Conservation (phyloP, 1,284 basidiomycete species). For the Sphaerobolus stellatus region DNA sequence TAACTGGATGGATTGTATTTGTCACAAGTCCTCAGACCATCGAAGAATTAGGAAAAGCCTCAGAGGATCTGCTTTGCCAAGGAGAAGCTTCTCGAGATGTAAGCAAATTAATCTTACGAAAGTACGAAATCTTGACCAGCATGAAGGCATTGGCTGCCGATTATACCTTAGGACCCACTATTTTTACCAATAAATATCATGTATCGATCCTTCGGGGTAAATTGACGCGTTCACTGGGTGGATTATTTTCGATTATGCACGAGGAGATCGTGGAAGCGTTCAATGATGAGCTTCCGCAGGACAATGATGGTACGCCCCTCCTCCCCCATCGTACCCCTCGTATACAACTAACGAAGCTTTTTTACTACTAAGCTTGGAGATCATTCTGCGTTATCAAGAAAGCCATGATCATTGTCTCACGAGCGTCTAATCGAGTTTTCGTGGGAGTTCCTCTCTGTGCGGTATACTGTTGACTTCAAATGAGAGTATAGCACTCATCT, state of each 20-base stretch:
- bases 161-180: conserved; percentile 28
- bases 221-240: conserved; percentile 31
- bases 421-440: conserved; percentile 41
- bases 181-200: conserved; percentile 30
- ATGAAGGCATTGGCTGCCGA: conserved; percentile 16
- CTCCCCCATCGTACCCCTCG: no score
- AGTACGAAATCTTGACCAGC: not conserved
- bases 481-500: no score
- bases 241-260: conserved; percentile 26
- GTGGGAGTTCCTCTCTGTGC: conserved; percentile 43
- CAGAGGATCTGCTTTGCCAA: conserved; percentile 35
- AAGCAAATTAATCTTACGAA: conserved; percentile 4
- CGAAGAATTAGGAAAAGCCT: conserved; percentile 35
- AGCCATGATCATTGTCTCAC: conserved; percentile 44
- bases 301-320: no score
- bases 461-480: no score
- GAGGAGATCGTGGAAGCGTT: conserved; percentile 34
- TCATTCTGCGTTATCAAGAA: no score
- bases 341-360: no score
- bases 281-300: conserved; percentile 29
- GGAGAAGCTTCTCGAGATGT: conserved; percentile 25
- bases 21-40: conserved; percentile 30
- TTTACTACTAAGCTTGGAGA: no score
- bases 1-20: conserved; percentile 34
- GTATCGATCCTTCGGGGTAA: conserved; percentile 20